A percentile compares a stretch with the other conserved stretches of the same genome.
Evolutionary conservation across 179 eudicot species (phyloP).

Genomic region (Spinacia oleracea): DNA sequence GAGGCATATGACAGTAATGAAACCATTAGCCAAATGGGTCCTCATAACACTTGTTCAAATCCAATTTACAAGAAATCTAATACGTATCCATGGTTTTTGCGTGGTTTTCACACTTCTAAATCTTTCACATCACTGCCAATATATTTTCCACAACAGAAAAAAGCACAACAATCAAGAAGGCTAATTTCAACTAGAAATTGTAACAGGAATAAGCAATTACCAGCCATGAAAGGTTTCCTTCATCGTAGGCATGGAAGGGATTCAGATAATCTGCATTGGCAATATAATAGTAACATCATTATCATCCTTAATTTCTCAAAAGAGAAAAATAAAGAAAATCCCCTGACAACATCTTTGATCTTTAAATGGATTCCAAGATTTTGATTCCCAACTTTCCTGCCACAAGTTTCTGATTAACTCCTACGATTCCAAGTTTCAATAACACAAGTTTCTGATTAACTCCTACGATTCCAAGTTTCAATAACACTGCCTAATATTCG

Average conservation of each 20-base stretch:
- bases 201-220: constrained; percentile 34
- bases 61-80: neutral
- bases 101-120: neutral
- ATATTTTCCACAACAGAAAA: neutral
- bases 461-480: neutral
- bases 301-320: neutral
- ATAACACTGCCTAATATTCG: neutral
- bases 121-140: neutral
- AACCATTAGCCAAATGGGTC: neutral
- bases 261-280: constrained; percentile 81
- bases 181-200: neutral
- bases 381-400: neutral
- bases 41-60: neutral
- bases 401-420: neutral
- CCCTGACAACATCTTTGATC: neutral
- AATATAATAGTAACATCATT: constrained; percentile 18
- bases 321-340: neutral
- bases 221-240: constrained; percentile 99
- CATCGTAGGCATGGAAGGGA: constrained; percentile 98
- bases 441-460: neutral
- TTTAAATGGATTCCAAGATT: neutral
- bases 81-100: too few species aligned
- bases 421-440: neutral
- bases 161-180: neutral
- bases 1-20: neutral